Percentiles rank a stretch among this genome's conserved stretches.
Evolutionary conservation across 208 protist genomes (phyloP).

Genomic region (Balamuthia mandrillaris): DNA sequence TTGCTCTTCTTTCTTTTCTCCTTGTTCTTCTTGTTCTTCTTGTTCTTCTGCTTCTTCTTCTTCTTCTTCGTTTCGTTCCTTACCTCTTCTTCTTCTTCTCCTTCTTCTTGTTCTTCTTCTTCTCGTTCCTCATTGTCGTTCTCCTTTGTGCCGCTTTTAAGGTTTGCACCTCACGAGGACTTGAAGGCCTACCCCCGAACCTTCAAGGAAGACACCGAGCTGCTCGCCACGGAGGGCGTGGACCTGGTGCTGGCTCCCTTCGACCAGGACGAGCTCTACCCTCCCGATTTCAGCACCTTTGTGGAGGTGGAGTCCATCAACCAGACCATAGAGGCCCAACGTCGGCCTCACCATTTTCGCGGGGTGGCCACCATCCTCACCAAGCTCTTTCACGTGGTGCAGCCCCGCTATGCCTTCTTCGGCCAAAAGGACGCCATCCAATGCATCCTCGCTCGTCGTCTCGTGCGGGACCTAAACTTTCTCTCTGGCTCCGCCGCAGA

Average conservation of each 20-base stretch:
- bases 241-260: not conserved
- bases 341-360: slow-evolving; percentile 56
- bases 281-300: slow-evolving; percentile 6
- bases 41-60: no score
- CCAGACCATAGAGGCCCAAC: slow-evolving; percentile 45
- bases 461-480: slow-evolving; percentile 71
- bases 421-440: slow-evolving; percentile 75
- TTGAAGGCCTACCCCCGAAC: slow-evolving; percentile 49
- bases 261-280: slow-evolving; percentile 37
- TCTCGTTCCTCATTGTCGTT: no score
- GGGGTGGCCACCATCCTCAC: slow-evolving; percentile 71
- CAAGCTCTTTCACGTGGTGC: slow-evolving; percentile 72
- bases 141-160: not conserved
- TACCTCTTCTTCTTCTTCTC: no score
- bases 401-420: slow-evolving; percentile 53
- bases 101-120: no score
- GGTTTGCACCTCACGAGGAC: slow-evolving; percentile 54
- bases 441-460: slow-evolving; percentile 16
- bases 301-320: slow-evolving; percentile 31
- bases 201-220: slow-evolving; percentile 40
- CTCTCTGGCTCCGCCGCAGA: no score
- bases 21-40: not conserved
- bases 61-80: no score
- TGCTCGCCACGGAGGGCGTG: not conserved
- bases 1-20: not conserved